Evolutionary conservation across 2,329 filamentous ascomycete species (phyloP).

Genomic region (Aspergillus intermedius): DNA sequence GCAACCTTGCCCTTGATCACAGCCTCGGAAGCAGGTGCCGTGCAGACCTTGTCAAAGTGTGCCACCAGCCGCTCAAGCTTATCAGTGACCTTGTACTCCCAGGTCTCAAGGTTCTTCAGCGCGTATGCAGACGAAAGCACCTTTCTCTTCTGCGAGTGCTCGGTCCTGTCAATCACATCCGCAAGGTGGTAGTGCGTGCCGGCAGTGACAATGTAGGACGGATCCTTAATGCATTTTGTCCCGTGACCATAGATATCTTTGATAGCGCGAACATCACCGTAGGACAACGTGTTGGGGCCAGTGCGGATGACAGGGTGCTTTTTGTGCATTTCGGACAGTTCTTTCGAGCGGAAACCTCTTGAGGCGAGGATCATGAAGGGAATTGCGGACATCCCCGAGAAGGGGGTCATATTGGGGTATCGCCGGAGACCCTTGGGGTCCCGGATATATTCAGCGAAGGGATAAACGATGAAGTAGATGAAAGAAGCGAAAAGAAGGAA

Average conservation of each 20-base stretch:
- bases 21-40: constrained; percentile 21
- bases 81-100: constrained; percentile 52
- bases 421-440: constrained; percentile 37
- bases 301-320: constrained; percentile 41
- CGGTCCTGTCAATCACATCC: constrained; percentile 47
- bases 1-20: constrained; percentile 23
- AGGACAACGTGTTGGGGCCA: constrained; percentile 43
- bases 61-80: constrained; percentile 42
- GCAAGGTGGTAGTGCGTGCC: constrained; percentile 48
- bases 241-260: constrained; percentile 49
- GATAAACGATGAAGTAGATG: constrained; percentile 20
- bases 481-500: constrained; percentile 15
- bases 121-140: constrained; percentile 48
- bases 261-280: constrained; percentile 37
- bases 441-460: constrained; percentile 21
- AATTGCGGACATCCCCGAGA: constrained; percentile 43
- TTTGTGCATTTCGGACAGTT: constrained; percentile 42
- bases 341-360: constrained; percentile 38
- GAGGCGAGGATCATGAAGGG: constrained; percentile 44
- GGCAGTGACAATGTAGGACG: constrained; percentile 40
- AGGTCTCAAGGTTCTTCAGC: constrained; percentile 48
- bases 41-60: constrained; percentile 40
- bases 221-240: constrained; percentile 46
- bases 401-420: constrained; percentile 39
- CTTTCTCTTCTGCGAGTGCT: constrained; percentile 48